Evolutionary conservation across 2,329 filamentous ascomycete genomes (phyloP), one percentile per base, ranked within the genome.

Genomic region (Stylonectria norvegica): DNA sequence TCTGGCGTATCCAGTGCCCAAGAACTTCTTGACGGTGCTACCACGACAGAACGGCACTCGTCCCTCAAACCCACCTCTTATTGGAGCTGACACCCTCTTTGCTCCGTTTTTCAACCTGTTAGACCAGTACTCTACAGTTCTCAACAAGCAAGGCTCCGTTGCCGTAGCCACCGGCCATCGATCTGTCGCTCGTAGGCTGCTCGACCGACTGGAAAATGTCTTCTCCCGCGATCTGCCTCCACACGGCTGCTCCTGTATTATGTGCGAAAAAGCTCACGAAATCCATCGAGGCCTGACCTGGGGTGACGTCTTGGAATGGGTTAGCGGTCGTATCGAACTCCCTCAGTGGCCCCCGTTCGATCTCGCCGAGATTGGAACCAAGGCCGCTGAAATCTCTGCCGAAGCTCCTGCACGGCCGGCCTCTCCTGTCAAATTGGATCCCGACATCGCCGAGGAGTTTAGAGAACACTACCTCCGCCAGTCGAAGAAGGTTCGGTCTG

Each of bases 151-250:
- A 53, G 93, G 93, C 4, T 97, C 91, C 0, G 71, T 98, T 5
- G 93, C 93, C 3, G 93, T 97, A 2, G 93, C 93, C 12, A 97
- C 91, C 0, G 93, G 93, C 5, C 95, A 97, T 63, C 82, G 88
- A 38, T 96, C 91, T 0, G 86, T 97, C n/a, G 93, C 93, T 4
- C 82, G 93, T 5, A 80, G 90, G 36, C 69, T 97, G 17, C 76
- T 97, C 5, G 91, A 98, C 65, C 81, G 93, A 25, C 73, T 98
- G 4, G 91, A 96, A 61, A 88, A 91, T 41, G 89, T 98, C 7
- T 97, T 98, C 65, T 90, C 89, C 3, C 78, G 93, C 44, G 91
- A 97, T 58, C 83, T 98, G 23, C 90, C 90, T 0, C 82, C 82
- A 0, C 83, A 95, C 56, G 81, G 84, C n/a, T 97, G 91, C 61